Evolutionary conservation across 495 filamentous ascomycete species (phyloP).

Genomic region (Penicillium flavigenum): DNA sequence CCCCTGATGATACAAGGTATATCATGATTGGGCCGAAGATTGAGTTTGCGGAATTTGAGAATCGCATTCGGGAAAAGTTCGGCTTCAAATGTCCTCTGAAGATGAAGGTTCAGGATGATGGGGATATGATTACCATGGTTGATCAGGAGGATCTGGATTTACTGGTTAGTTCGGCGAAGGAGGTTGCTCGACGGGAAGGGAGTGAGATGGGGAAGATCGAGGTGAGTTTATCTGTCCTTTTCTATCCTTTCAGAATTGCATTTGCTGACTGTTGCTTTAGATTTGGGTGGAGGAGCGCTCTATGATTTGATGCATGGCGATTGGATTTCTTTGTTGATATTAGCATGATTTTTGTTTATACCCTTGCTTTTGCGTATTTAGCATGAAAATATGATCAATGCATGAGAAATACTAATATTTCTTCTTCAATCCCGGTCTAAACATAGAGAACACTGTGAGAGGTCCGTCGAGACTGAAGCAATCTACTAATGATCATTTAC

Average conservation of each 20-base stretch:
- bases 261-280: slow-evolving; percentile 35
- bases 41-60: slow-evolving; percentile 73
- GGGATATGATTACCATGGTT: slow-evolving; percentile 93
- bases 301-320: slow-evolving; percentile 28
- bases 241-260: background rate
- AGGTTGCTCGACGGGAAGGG: slow-evolving; percentile 67
- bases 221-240: slow-evolving; percentile 54
- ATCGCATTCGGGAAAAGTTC: slow-evolving; percentile 81
- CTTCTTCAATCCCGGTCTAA: background rate
- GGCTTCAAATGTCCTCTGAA: slow-evolving; percentile 66
- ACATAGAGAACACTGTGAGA: background rate
- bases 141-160: slow-evolving; percentile 96
- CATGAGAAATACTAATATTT: slow-evolving; percentile 1
- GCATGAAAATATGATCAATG: slow-evolving; percentile 15
- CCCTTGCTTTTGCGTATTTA: slow-evolving; percentile 23
- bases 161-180: slow-evolving; percentile 65
- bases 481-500: background rate
- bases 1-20: slow-evolving; percentile 84
- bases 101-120: slow-evolving; percentile 83
- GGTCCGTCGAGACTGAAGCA: background rate
- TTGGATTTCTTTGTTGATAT: slow-evolving; percentile 6
- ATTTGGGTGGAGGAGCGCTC: slow-evolving; percentile 64
- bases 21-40: slow-evolving; percentile 77
- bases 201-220: slow-evolving; percentile 93
- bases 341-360: slow-evolving; percentile 25